These are phyloP conservation scores for Pyrenochaeta sp. DNA, from an alignment of 2,329 filamentous ascomycete species.

Conservation along the genomic window DNA sequence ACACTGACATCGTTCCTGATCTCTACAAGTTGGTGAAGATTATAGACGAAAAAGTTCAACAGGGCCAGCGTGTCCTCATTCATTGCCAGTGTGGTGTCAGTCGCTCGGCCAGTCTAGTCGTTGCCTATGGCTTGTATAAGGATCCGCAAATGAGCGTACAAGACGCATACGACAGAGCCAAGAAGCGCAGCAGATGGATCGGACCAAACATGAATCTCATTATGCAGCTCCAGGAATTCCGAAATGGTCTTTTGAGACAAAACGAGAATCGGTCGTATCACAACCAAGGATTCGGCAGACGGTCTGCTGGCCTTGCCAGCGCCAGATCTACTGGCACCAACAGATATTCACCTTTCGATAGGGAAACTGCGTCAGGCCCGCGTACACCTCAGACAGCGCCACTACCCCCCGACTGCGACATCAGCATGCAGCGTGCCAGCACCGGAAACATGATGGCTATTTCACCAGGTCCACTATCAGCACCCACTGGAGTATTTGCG, in stretches of 20 bases:
- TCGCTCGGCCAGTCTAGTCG: conserved; percentile 84
- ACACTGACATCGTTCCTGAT: conserved; percentile 83
- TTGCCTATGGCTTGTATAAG: conserved; percentile 83
- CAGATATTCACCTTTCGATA: conserved; percentile 45
- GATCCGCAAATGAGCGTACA: conserved; percentile 80
- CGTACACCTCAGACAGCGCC: conserved; percentile 50
- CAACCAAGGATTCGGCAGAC: conserved; percentile 43
- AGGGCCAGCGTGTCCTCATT: conserved; percentile 80
- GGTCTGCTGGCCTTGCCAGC: conserved; percentile 42
- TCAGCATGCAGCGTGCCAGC: conserved; percentile 53
- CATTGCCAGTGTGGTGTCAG: conserved; percentile 90
- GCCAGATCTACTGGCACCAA: conserved; percentile 34
- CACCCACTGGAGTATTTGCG: conserved; percentile 48
- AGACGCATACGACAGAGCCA: conserved; percentile 82
- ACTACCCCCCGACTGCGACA: conserved; percentile 59
- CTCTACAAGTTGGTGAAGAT: conserved; percentile 77
- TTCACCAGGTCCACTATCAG: conserved; percentile 53
- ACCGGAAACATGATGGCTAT: conserved; percentile 52
- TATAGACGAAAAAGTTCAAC: conserved; percentile 75
- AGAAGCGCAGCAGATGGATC: conserved; percentile 85
- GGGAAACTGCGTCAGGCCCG: conserved; percentile 38
- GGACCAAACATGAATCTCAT: conserved; percentile 92
- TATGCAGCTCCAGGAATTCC: conserved; percentile 86
- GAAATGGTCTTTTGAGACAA: conserved; percentile 55
- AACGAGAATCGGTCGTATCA: conserved; percentile 44